phyloP scores from a whole-genome alignment of 2,329 filamentous ascomycete species.

The Aspergillus sp. region DNA sequence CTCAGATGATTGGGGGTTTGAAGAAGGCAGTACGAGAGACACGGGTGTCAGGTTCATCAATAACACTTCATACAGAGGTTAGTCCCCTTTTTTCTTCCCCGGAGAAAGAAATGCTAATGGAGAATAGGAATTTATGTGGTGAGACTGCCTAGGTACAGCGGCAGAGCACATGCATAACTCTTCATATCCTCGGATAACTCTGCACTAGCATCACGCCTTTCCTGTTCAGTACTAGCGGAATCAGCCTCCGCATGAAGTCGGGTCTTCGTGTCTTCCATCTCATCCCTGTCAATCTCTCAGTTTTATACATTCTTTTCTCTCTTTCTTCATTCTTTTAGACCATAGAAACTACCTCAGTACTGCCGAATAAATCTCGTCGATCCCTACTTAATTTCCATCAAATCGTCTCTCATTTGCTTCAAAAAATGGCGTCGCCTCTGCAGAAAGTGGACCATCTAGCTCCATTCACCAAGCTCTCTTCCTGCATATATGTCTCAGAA shows the following conservation, averaged over 20 bases:
- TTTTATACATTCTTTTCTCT: neutral
- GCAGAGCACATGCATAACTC: too few relatives aligned
- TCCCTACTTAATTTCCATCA: neutral
- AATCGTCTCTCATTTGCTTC: neutral
- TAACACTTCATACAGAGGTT: neutral
- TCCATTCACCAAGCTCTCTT: conserved; percentile 37
- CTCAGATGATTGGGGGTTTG: neutral
- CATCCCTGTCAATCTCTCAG: neutral
- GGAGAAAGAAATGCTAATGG: neutral
- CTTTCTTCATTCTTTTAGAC: neutral
- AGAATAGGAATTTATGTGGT: neutral
- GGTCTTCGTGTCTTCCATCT: neutral
- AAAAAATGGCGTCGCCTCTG: conserved; percentile 10
- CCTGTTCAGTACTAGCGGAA: neutral
- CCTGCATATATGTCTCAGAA: conserved; percentile 42
- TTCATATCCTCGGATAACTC: neutral
- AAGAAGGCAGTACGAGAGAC: neutral
- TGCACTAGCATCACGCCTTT: neutral
- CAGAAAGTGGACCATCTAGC: conserved; percentile 19
- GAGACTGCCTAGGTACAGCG: neutral
- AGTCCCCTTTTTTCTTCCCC: too few relatives aligned
- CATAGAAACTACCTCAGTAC: neutral
- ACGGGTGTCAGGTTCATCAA: neutral
- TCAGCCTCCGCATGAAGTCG: neutral
- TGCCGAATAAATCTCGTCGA: neutral